A percentile compares a stretch with the other conserved stretches of the same genome.
These are phyloP conservation scores for Immersiporthe knoxdaviesiana DNA, from an alignment of 2,329 filamentous ascomycete species.

Conservation along the genomic window DNA sequence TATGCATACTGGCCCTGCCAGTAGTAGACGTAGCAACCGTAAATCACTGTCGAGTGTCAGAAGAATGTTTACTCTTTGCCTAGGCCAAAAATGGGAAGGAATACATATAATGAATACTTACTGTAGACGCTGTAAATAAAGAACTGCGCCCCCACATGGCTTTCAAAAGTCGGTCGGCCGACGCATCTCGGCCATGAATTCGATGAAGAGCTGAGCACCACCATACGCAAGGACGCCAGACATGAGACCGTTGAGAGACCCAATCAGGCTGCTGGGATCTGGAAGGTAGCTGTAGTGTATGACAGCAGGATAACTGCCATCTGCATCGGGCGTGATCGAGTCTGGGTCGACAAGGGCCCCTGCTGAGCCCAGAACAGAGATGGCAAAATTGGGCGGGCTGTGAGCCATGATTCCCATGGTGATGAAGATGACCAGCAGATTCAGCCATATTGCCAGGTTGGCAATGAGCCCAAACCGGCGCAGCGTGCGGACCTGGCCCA, in stretches of 20 bases:
- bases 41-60: slow-evolving; percentile 4
- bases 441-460: slow-evolving; percentile 59
- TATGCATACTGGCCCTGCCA: slow-evolving; percentile 18
- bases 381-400: slow-evolving; percentile 52
- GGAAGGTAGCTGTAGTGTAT: slow-evolving; percentile 47
- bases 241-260: slow-evolving; percentile 54
- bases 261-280: slow-evolving; percentile 47
- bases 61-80: neutral
- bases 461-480: slow-evolving; percentile 58
- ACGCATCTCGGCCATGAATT: slow-evolving; percentile 58
- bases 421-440: slow-evolving; percentile 57
- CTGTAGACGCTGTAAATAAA: slow-evolving; percentile 47
- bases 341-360: slow-evolving; percentile 36
- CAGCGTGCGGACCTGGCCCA: slow-evolving; percentile 60
- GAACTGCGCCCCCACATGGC: slow-evolving; percentile 45
- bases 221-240: slow-evolving; percentile 61
- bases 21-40: slow-evolving; percentile 16
- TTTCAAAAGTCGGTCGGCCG: slow-evolving; percentile 48
- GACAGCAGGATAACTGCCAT: slow-evolving; percentile 38
- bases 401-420: slow-evolving; percentile 57
- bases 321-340: slow-evolving; percentile 39
- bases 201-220: slow-evolving; percentile 60
- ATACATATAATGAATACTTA: neutral
- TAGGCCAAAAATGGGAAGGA: too few relatives aligned
- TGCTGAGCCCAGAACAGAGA: slow-evolving; percentile 36